Base-by-base conservation (phyloP, 169 alveolate species). In the Eimeria tenella region DNA sequence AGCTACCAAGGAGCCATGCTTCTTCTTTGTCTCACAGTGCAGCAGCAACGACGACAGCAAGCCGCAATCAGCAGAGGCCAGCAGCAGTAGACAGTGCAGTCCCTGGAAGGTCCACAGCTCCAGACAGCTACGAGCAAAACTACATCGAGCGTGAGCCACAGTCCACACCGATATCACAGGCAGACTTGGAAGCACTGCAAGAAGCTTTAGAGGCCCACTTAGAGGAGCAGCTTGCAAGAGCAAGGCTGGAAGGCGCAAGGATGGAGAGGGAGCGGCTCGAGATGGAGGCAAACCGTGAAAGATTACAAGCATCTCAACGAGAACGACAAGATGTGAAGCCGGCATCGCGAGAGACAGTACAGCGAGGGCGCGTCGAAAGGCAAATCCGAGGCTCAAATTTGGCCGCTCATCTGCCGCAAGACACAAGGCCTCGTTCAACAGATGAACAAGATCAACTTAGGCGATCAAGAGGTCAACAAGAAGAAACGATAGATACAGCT, bases 181-280 rank as follows among this genome's bases (percentile, higher is more conserved):
- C 42, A 31, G 42, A 31, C 42, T 31, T 31, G 42, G 42, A 79
- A 15, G 70, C 71, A 25, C 8, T 79, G 53, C 88, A 53, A 21
- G 88, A 79, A 4, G 88, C 88, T 10, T 79, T 79, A 50, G 88
- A 50, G 49, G 88, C 88, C 25, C 88, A 79, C 10, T 50, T 79
- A 31, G 88, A 79, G 52, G 62, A 79, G 21, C 52, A 50, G 52
- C 88, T 79, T 5, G 88, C 88, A 21, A 11, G n/a, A 19, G 88
- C 88, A 19, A 23, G 88, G 5, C 53, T 79, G 3, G 88, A 79
- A 21, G 88, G 88, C 4, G 88, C 88, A 5, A 65, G 49, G 19
- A 9, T 79, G 88, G 88, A 79, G 88, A 7, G 88, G n/a, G 71
- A 79, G 88, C 52, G 88, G 52, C 70, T 79, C 15, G 53, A 79